Evolutionary conservation across 306 rosid genomes (phyloP).

Genomic region (Trifolium subterraneum): DNA sequence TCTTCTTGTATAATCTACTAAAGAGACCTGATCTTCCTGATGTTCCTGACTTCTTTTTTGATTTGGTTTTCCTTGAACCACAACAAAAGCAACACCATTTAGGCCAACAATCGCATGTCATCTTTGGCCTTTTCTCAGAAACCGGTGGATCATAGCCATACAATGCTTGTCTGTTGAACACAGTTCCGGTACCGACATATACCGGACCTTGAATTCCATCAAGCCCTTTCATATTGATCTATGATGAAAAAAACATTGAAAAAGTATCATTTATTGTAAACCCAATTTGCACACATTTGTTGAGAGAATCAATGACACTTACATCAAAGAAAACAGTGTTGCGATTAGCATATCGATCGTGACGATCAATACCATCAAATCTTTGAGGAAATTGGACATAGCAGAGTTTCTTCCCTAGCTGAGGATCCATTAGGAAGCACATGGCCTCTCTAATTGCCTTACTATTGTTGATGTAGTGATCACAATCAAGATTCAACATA

Average conservation of each 20-base stretch:
- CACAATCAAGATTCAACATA: slow-evolving; percentile 90
- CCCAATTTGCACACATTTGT: background rate
- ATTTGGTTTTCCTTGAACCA: slow-evolving; percentile 79
- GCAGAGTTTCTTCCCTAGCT: slow-evolving; percentile 74
- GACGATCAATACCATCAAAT: slow-evolving; percentile 93
- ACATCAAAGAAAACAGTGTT: slow-evolving; percentile 90
- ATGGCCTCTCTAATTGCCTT: slow-evolving; percentile 89
- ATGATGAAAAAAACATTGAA: slow-evolving; percentile 33
- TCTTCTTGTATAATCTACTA: slow-evolving; percentile 76
- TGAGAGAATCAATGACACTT: slow-evolving; percentile 30
- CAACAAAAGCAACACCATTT: slow-evolving; percentile 87
- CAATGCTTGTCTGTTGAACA: slow-evolving; percentile 59
- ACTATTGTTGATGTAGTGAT: slow-evolving; percentile 87
- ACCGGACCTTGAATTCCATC: slow-evolving; percentile 65
- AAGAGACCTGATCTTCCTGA: slow-evolving; percentile 53
- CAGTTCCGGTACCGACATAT: slow-evolving; percentile 58
- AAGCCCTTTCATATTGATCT: slow-evolving; percentile 66
- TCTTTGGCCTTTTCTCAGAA: slow-evolving; percentile 57
- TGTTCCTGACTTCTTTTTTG: slow-evolving; percentile 73
- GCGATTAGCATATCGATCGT: slow-evolving; percentile 92
- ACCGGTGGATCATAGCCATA: slow-evolving; percentile 60
- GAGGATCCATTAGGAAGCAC: slow-evolving; percentile 93
- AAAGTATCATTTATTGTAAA: background rate
- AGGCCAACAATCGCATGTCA: slow-evolving; percentile 65
- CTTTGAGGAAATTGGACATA: slow-evolving; percentile 97